Percentiles rank a stretch among this genome's conserved stretches.
phyloP scores from a whole-genome alignment of 2,329 filamentous ascomycete species.

The Phyllosticta capitalensis region DNA sequence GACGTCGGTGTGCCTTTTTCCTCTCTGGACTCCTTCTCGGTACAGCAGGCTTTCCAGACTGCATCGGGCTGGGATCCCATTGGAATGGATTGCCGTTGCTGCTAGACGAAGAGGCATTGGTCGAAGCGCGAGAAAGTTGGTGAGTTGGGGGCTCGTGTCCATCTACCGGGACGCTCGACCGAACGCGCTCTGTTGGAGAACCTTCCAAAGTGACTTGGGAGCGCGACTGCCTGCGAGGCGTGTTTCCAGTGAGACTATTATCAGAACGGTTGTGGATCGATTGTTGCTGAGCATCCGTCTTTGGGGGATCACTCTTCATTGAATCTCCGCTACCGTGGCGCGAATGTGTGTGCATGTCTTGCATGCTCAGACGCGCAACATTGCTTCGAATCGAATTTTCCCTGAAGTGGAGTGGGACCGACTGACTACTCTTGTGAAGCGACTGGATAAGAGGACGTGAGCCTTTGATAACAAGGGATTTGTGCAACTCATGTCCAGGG shows the following conservation, averaged over 20 bases:
- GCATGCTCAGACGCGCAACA: slow-evolving; percentile 1
- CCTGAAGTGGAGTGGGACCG: slow-evolving; percentile 14
- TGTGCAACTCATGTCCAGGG: slow-evolving; percentile 25
- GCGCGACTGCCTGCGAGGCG: slow-evolving; percentile 25
- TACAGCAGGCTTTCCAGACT: slow-evolving; percentile 31
- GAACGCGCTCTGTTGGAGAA: slow-evolving; percentile 29
- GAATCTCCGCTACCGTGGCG: slow-evolving; percentile 1
- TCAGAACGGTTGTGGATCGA: slow-evolving; percentile 12
- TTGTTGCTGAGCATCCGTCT: slow-evolving; percentile 17
- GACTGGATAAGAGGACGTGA: slow-evolving; percentile 19
- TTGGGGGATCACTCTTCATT: slow-evolving; percentile 17
- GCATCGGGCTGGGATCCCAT: slow-evolving; percentile 31
- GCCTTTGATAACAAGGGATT: slow-evolving; percentile 22
- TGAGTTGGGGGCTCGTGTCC: slow-evolving; percentile 27
- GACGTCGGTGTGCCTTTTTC: slow-evolving; percentile 34
- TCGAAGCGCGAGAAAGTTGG: slow-evolving; percentile 31
- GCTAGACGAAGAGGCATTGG: slow-evolving; percentile 28
- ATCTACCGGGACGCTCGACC: slow-evolving; percentile 20
- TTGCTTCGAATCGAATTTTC: slow-evolving; percentile 16
- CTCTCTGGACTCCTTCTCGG: slow-evolving; percentile 37
- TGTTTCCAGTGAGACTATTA: slow-evolving; percentile 15
- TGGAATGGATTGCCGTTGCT: slow-evolving; percentile 39
- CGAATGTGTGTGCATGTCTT: slow-evolving; percentile 12
- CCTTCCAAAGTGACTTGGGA: slow-evolving; percentile 30
- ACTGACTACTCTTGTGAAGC: neutral